Evolutionary conservation across 805 yeast species (phyloP).

Genomic region (Candida ovalis): DNA sequence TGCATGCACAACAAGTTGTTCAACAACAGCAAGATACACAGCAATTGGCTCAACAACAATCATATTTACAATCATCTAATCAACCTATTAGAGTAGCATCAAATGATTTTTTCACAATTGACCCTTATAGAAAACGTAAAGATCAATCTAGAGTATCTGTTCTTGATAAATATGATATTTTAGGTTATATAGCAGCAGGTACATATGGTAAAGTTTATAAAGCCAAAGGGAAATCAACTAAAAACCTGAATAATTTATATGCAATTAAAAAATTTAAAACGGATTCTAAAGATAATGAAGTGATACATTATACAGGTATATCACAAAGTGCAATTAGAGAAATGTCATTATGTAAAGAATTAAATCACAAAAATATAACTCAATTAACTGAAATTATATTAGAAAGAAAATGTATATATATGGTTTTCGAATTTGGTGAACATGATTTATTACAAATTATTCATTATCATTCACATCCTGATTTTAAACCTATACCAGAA

Average conservation of each 20-base stretch:
- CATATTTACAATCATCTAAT: constrained; percentile 13
- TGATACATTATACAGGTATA: constrained; percentile 86
- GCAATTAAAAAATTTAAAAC: constrained; percentile 96
- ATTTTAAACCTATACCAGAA: constrained; percentile 72
- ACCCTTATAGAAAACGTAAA: constrained; percentile 57
- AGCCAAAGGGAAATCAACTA: constrained; percentile 50
- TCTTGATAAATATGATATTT: constrained; percentile 76
- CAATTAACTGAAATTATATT: constrained; percentile 76
- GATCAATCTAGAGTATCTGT: constrained; percentile 71
- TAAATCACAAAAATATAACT: constrained; percentile 75
- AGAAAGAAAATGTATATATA: constrained; percentile 85
- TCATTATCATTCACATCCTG: constrained; percentile 92
- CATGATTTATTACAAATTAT: constrained; percentile 92
- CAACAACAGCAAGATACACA: constrained; percentile 23
- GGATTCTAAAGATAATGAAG: constrained; percentile 83
- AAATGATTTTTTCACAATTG: constrained; percentile 49
- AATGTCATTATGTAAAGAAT: constrained; percentile 90
- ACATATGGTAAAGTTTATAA: constrained; percentile 95
- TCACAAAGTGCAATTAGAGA: constrained; percentile 96
- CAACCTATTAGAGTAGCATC: constrained; percentile 52
- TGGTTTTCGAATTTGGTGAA: constrained; percentile 96
- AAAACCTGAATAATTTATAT: constrained; percentile 37
- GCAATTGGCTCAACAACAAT: constrained; percentile 3
- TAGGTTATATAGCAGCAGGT: constrained; percentile 98
- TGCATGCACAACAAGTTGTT: constrained; percentile 11